A percentile compares a stretch with the other conserved stretches of the same genome.
Evolutionary conservation across 140 eudicot species (phyloP).

Genomic region (Flaveria floridana): DNA sequence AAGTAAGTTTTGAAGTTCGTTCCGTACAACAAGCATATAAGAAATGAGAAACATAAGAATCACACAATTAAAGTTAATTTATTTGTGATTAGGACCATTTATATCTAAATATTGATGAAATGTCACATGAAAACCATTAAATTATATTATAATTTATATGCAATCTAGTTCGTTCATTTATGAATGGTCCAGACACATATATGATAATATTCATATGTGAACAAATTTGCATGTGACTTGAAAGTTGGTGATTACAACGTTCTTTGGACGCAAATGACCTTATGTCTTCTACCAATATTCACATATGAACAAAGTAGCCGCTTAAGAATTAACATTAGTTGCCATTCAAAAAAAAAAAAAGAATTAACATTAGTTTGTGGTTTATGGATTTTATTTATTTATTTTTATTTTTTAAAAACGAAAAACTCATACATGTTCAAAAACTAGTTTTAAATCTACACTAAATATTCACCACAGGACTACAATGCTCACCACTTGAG

Average conservation of each 20-base stretch:
- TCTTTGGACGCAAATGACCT: not conserved
- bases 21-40: too few relatives aligned
- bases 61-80: not conserved
- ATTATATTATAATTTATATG: not conserved
- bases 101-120: not conserved
- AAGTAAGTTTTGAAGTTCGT: too few relatives aligned
- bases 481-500: too few relatives aligned
- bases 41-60: not conserved
- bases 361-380: too few relatives aligned
- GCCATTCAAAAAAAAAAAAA: too few relatives aligned
- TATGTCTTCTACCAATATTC: not conserved
- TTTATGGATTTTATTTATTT: too few relatives aligned
- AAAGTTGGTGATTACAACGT: not conserved
- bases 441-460: too few relatives aligned
- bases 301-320: not conserved
- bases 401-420: too few relatives aligned
- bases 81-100: not conserved
- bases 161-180: not conserved
- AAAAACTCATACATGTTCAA: too few relatives aligned
- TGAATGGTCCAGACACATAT: not conserved
- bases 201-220: not conserved
- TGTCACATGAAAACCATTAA: not conserved
- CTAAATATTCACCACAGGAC: too few relatives aligned
- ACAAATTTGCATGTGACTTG: slow-evolving; percentile 6
- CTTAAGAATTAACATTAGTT: too few relatives aligned